These are phyloP conservation scores for Linum lewisii DNA, from an alignment of 345 rosid species.

Conservation along the genomic window DNA sequence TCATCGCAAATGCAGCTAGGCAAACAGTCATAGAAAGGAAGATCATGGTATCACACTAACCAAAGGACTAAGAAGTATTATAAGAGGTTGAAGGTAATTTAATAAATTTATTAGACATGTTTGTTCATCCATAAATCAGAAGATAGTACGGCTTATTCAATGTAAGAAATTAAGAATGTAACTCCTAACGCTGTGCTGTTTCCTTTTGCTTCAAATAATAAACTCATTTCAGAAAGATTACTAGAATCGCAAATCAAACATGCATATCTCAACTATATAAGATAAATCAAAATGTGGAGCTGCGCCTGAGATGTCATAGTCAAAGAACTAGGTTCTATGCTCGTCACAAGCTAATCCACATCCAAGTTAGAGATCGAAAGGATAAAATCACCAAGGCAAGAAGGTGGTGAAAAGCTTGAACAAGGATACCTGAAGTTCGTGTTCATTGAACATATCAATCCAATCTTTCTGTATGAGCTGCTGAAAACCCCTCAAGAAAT, in stretches of 20 bases:
- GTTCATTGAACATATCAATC: slow-evolving; percentile 97
- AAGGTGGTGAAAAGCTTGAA: neutral
- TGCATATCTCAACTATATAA: neutral
- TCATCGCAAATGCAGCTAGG: neutral
- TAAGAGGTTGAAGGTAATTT: too few relatives aligned
- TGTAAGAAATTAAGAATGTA: neutral
- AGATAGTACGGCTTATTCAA: neutral
- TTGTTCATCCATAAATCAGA: neutral
- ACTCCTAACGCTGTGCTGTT: too few relatives aligned
- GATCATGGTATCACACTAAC: neutral
- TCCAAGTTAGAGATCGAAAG: neutral
- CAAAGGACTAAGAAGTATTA: too few relatives aligned
- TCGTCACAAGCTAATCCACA: neutral
- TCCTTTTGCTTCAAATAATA: too few relatives aligned
- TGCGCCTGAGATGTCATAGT: neutral
- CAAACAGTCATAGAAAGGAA: neutral
- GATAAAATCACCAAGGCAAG: neutral
- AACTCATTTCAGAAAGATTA: too few relatives aligned
- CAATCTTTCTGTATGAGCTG: slow-evolving; percentile 89
- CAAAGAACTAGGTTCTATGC: neutral
- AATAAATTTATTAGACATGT: too few relatives aligned
- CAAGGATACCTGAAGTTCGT: slow-evolving; percentile 80
- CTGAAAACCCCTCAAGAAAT: slow-evolving; percentile 92
- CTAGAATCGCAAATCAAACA: neutral
- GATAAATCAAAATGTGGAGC: neutral